These are phyloP conservation scores for Immersiporthe knoxdaviesiana DNA, from an alignment of 2,329 filamentous ascomycete species.

Conservation along the genomic window DNA sequence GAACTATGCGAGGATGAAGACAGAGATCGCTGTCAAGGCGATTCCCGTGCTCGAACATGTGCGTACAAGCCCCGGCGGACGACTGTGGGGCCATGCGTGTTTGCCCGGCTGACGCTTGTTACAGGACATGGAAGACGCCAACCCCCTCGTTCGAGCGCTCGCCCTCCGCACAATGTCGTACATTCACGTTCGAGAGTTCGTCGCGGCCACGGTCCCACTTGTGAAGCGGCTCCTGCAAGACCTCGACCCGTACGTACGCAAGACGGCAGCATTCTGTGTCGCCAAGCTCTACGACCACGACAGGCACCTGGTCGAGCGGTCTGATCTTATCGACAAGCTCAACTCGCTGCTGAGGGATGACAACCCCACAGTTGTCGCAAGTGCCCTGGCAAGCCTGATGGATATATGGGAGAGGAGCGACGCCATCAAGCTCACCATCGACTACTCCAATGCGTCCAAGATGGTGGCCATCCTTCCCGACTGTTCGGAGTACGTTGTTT, in stretches of 20 bases:
- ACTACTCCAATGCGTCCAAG: constrained; percentile 96
- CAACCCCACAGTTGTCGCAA: constrained; percentile 96
- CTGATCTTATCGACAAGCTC: constrained; percentile 87
- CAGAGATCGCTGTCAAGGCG: constrained; percentile 91
- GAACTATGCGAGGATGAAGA: constrained; percentile 93
- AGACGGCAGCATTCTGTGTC: constrained; percentile 94
- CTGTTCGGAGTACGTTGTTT: constrained; percentile 81
- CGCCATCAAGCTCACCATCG: constrained; percentile 96
- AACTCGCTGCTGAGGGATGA: constrained; percentile 92
- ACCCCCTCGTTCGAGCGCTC: constrained; percentile 88
- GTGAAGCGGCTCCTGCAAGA: constrained; percentile 85
- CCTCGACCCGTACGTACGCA: constrained; percentile 91
- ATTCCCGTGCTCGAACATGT: constrained; percentile 84
- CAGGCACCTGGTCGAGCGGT: constrained; percentile 82
- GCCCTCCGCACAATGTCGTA: constrained; percentile 96
- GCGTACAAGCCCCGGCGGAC: constrained; percentile 37
- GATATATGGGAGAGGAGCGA: constrained; percentile 99
- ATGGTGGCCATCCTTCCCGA: constrained; percentile 96
- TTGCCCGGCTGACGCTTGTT: constrained; percentile 29
- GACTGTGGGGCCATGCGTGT: not conserved
- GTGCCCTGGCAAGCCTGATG: constrained; percentile 86
- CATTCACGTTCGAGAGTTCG: constrained; percentile 93
- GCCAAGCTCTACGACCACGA: constrained; percentile 99
- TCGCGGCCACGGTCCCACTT: constrained; percentile 84
- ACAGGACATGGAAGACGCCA: constrained; percentile 90